phyloP scores from a whole-genome alignment of 768 basidiomycete species.

The Podaxis sp. region DNA sequence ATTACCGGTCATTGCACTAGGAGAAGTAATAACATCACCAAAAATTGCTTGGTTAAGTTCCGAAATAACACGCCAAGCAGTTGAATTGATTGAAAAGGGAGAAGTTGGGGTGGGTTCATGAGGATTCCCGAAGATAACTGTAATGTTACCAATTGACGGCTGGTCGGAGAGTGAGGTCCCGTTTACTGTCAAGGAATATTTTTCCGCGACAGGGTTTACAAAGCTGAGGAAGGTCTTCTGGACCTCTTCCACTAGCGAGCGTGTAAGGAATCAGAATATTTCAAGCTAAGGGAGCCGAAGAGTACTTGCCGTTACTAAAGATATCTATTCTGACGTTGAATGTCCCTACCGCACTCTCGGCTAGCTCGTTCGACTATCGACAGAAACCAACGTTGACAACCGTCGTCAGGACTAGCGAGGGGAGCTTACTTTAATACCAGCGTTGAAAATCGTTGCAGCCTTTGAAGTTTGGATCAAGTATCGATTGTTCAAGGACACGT shows the following conservation, averaged over 20 bases:
- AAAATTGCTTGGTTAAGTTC: constrained; percentile 25
- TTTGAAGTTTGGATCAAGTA: constrained; percentile 30
- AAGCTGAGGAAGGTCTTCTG: constrained; percentile 19
- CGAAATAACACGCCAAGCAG: constrained; percentile 25
- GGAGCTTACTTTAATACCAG: constrained; percentile 26
- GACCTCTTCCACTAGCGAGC: constrained; percentile 18
- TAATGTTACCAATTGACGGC: constrained; percentile 27
- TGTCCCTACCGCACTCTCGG: constrained; percentile 25
- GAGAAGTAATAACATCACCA: constrained; percentile 27
- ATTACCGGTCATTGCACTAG: constrained; percentile 32
- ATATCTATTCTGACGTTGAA: constrained; percentile 28
- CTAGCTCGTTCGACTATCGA: constrained; percentile 26
- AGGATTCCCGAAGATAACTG: constrained; percentile 16
- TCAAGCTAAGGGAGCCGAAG: not conserved
- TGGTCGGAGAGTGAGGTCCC: constrained; percentile 20
- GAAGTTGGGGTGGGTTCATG: constrained; percentile 27
- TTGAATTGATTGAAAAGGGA: constrained; percentile 21
- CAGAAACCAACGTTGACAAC: not conserved
- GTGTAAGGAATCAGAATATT: not conserved
- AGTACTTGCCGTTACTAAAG: constrained; percentile 23
- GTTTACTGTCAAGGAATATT: constrained; percentile 25
- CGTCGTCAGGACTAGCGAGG: not conserved
- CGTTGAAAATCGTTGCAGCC: constrained; percentile 28
- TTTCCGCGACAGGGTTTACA: constrained; percentile 25
- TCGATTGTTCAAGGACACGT: constrained; percentile 21